phyloP scores from a whole-genome alignment of 2,329 filamentous ascomycete genomes.

The Moelleriella libera region DNA sequence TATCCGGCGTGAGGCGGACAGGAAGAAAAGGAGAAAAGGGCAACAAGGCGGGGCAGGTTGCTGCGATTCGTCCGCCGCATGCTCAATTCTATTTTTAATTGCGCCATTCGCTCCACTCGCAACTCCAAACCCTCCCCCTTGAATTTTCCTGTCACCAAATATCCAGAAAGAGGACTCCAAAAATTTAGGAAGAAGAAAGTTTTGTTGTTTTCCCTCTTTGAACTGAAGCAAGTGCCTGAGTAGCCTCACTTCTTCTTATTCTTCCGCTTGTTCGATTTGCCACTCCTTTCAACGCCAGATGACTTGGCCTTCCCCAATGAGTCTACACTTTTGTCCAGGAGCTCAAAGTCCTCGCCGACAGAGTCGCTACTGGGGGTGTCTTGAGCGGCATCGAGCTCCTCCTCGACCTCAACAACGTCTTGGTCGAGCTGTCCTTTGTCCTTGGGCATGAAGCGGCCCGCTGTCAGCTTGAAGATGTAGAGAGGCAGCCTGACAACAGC shows the following conservation, averaged over 20 bases:
- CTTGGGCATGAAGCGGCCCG: slow-evolving; percentile 34
- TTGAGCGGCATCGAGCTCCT: slow-evolving; percentile 35
- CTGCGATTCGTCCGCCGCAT: no score
- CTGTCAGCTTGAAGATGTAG: slow-evolving; percentile 49
- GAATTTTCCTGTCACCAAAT: no score
- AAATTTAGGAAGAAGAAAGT: no score
- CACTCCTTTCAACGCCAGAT: slow-evolving; percentile 28
- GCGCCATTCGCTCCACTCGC: no score
- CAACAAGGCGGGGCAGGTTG: no score
- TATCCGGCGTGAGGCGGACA: no score
- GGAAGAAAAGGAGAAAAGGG: no score
- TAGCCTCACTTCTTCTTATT: slow-evolving; percentile 4
- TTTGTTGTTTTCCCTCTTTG: no score
- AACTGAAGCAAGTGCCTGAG: no score
- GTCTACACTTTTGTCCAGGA: slow-evolving; percentile 46
- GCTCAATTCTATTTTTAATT: no score
- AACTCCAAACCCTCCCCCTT: no score
- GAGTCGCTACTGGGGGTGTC: slow-evolving; percentile 42
- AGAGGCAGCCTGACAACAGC: slow-evolving; percentile 66
- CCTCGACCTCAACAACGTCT: slow-evolving; percentile 24
- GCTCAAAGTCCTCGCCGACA: slow-evolving; percentile 46
- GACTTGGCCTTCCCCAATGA: slow-evolving; percentile 37
- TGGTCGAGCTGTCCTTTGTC: slow-evolving; percentile 20
- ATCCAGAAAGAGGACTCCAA: no score
- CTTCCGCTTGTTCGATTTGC: slow-evolving; percentile 6